Base-by-base conservation (phyloP, 768 basidiomycete genomes). In the Tephrocybe sp. region DNA sequence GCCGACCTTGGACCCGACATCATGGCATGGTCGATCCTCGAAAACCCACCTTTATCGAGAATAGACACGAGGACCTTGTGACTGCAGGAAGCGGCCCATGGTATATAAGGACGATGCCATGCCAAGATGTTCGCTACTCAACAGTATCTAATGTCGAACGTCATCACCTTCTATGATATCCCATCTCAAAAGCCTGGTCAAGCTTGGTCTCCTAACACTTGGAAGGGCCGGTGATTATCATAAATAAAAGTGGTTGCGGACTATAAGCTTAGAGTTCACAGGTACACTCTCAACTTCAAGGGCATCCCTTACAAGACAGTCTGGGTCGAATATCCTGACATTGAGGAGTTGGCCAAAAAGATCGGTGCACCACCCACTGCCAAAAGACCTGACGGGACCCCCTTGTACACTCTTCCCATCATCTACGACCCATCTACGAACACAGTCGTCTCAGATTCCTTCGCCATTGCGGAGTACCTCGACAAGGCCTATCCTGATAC, bases 201-300 rank as follows among this genome's bases (percentile, higher is more conserved):
- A 15, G 63, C 69, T 5, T 78, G 73, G 70, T 75, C 74, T 5
- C 72, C 74, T 8, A 78, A 76, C 50, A 71, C 73, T 27, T 76
- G 71, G 72, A 77, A 74, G 58, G 61, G 64, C 11, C 57, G 78
- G 78, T 73, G 34, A 42, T 64, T 24, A 9, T 18, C n/a, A 31
- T 30, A 24, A 37, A 36, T 15, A 9, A 15, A 26, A 18, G 18
- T 11, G 7, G 3, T 21, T 7, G 18, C 19, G 19, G 8, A 9
- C 12, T 22, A 38, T 13, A 19, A 21, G 24, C 7, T 13, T 16
- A 21, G 24, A 13, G 5, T 16, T 30, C 15, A 16, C n/a, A 64
- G 63, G 22, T 61, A 52, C 28, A 51, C 50, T 25, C 53, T 63
- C n/a, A 65, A 63, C 48, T 60, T 52, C 52, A 63, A 62, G 51